Conservation (phyloP, 2,329 filamentous ascomycete genomes). For the Scytalidium sp. region DNA sequence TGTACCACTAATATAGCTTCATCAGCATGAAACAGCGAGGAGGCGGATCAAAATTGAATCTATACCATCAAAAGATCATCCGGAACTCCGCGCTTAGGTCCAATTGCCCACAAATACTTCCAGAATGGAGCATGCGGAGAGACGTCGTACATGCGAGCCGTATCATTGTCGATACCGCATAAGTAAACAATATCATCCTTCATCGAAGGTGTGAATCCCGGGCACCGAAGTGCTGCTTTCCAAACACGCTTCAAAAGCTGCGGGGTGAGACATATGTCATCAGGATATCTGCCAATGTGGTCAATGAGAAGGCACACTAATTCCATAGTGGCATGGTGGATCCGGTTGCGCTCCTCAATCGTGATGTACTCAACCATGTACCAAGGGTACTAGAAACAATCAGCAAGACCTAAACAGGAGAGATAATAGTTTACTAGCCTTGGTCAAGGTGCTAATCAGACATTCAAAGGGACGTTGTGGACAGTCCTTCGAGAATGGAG, state of each 20-base stretch:
- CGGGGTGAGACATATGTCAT: conserved; percentile 44
- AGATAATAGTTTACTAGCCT: conserved; percentile 17
- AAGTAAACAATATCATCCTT: conserved; percentile 55
- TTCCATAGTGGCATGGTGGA: conserved; percentile 48
- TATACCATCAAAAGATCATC: conserved; percentile 53
- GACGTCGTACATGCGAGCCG: conserved; percentile 39
- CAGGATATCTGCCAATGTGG: conserved; percentile 36
- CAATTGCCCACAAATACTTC: conserved; percentile 50
- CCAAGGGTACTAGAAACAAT: conserved; percentile 54
- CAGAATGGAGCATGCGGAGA: conserved; percentile 47
- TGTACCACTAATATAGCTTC: conserved; percentile 47
- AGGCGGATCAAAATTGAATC: conserved; percentile 18
- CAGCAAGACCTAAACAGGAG: conserved; percentile 37
- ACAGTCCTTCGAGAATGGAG: conserved; percentile 56
- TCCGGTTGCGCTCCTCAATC: conserved; percentile 49
- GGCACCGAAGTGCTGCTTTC: conserved; percentile 51
- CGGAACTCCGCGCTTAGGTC: conserved; percentile 44
- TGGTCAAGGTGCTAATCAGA: conserved; percentile 53
- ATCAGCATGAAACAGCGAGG: not conserved
- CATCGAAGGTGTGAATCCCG: conserved; percentile 58
- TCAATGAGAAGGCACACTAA: conserved; percentile 45
- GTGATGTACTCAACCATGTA: conserved; percentile 54
- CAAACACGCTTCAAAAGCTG: conserved; percentile 53
- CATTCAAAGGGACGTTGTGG: conserved; percentile 65
- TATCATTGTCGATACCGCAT: conserved; percentile 31